Evolutionary conservation across 306 rosid species (phyloP), one percentile per base, ranked within the genome.

Genomic region (Quercus robur): DNA sequence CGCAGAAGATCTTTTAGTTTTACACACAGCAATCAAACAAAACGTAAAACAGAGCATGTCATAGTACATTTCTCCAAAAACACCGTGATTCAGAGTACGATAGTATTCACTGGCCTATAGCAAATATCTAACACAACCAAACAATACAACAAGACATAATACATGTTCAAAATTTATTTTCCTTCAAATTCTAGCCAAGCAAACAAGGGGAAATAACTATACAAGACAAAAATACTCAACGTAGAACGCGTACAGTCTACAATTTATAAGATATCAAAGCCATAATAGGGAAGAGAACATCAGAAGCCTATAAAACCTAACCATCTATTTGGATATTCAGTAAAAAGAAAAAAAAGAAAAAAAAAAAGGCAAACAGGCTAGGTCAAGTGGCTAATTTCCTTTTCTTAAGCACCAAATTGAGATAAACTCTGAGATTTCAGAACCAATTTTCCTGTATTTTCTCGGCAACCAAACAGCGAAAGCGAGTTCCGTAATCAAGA

Each of bases 381-480:
- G 4, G 20, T 30, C 46, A 9, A 68, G 15, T 8, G 5, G 20
- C 20, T 5, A 8, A 33, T 14, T 35, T 67, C n/a, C 10, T 33
- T 35, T 18, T 67, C 71, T 33, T 13, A 19, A 31, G 25, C 26
- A 33, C 25, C 52, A 19, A 33, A 35, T 7, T 33, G 5, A 31
- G 25, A 67, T 4, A 30, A 67, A 67, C 5, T 67, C 21, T 14
- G 9, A 14, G 5, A 3, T 28, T 64, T 25, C 71, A 25, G 51
- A 55, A 7, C 26, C 12, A 15, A 15, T 20, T 71, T 75, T 17
- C 72, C 30, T 17, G 61, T n/a, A 31, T 54, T 55, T 75, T 83
- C 72, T 71, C 38, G 51, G 78, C 28, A 67, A 56, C 26, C 59
- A 77, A 73, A 80, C 61, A 1, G n/a, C 41, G 8, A 73, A 26